These are phyloP conservation scores for Aspergillus incahuasiensis DNA, from an alignment of 495 filamentous ascomycete genomes.

Conservation along the genomic window DNA sequence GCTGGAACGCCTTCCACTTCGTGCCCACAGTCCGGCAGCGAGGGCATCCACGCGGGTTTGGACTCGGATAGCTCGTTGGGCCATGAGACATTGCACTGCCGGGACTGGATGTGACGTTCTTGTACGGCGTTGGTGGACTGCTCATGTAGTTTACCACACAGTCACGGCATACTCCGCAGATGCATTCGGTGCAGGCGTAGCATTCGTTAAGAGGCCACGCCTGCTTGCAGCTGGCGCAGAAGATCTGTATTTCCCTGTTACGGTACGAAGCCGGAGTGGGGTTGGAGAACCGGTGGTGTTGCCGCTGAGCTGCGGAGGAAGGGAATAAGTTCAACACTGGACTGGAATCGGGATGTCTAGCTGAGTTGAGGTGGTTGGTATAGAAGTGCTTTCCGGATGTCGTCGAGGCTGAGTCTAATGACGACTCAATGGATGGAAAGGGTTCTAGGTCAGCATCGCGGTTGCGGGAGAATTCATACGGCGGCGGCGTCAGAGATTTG, in stretches of 20 bases:
- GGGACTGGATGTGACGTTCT: conserved; percentile 39
- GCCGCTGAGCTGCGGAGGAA: conserved; percentile 37
- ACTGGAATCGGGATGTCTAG: conserved; percentile 46
- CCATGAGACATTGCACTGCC: conserved; percentile 34
- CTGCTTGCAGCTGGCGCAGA: conserved; percentile 77
- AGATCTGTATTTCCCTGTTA: conserved; percentile 68
- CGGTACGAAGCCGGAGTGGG: conserved; percentile 41
- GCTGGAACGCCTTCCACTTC: conserved; percentile 52
- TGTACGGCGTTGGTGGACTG: conserved; percentile 37
- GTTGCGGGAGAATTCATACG: conserved; percentile 54
- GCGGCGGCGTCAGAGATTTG: conserved; percentile 77
- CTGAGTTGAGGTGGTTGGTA: conserved; percentile 39
- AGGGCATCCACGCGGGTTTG: conserved; percentile 44
- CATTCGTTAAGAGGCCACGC: conserved; percentile 70
- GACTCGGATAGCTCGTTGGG: conserved; percentile 39
- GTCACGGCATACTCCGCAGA: conserved; percentile 81
- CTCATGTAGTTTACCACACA: conserved; percentile 75
- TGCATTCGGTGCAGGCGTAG: conserved; percentile 91
- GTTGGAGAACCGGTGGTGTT: conserved; percentile 46
- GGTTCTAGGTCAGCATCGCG: conserved; percentile 61
- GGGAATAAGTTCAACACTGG: conserved; percentile 41
- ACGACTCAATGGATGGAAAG: conserved; percentile 80
- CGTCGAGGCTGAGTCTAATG: conserved; percentile 51
- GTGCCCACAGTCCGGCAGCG: conserved; percentile 45
- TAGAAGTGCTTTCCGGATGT: conserved; percentile 60